Percentiles rank a stretch among this genome's conserved stretches.
phyloP scores from a whole-genome alignment of 169 alveolate species.

The Plasmodium fragile region DNA sequence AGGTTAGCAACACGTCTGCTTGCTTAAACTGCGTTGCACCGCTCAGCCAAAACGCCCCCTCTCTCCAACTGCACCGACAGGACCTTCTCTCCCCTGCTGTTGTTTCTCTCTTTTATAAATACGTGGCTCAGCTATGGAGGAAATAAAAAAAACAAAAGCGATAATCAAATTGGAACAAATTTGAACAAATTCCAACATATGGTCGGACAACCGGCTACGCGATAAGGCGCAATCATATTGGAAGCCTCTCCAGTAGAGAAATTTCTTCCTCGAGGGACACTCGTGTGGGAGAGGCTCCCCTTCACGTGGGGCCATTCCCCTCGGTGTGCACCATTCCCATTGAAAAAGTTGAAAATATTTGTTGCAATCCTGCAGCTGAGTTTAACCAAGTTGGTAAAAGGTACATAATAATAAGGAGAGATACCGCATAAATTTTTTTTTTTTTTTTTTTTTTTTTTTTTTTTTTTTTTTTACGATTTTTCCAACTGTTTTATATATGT shows the following conservation, averaged over 20 bases:
- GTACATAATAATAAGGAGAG: neutral
- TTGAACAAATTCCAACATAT: too few species aligned
- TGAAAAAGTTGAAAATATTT: neutral
- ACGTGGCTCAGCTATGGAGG: neutral
- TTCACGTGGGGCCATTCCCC: neutral
- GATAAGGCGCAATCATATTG: neutral
- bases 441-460: slow-evolving; percentile 2
- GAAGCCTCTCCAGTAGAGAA: neutral
- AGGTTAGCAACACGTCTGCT: neutral
- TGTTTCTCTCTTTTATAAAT: neutral
- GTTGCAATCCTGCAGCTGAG: neutral
- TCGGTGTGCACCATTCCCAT: too few species aligned
- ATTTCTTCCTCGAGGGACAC: neutral
- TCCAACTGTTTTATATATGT: neutral
- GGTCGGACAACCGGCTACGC: neutral
- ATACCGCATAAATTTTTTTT: neutral
- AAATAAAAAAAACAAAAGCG: neutral
- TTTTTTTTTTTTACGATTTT: neutral
- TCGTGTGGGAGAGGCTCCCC: neutral
- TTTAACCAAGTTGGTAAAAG: neutral
- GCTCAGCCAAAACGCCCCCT: neutral
- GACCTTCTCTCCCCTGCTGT: neutral
- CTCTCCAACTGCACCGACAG: neutral
- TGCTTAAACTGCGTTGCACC: neutral
- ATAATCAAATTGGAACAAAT: neutral